Evolutionary conservation across 2,329 filamentous ascomycete species (phyloP).

Genomic region (Alternaria triticina): DNA sequence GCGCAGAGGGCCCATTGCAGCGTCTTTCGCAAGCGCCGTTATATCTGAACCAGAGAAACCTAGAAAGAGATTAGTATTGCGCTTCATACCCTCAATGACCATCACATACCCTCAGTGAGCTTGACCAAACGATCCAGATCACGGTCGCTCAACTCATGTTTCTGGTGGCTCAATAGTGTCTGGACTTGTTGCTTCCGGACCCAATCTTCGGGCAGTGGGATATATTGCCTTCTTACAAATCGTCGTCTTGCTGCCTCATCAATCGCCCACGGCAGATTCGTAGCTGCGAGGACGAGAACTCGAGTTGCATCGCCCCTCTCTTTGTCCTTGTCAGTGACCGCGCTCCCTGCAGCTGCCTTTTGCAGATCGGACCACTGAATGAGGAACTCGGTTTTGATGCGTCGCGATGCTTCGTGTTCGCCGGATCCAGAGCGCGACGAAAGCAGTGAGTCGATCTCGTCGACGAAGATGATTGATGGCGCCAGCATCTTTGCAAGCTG

Average conservation of each 20-base stretch:
- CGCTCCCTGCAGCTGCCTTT: slow-evolving; percentile 85
- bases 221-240: slow-evolving; percentile 94
- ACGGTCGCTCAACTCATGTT: slow-evolving; percentile 73
- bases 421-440: slow-evolving; percentile 78
- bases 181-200: slow-evolving; percentile 81
- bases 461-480: slow-evolving; percentile 96
- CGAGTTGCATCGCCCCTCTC: slow-evolving; percentile 81
- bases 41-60: slow-evolving; percentile 98
- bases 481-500: slow-evolving; percentile 85
- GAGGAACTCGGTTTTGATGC: slow-evolving; percentile 97
- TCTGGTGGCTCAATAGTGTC: slow-evolving; percentile 84
- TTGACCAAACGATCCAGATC: slow-evolving; percentile 78
- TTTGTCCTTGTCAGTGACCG: slow-evolving; percentile 69
- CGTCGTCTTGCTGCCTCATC: slow-evolving; percentile 90
- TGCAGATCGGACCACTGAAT: slow-evolving; percentile 97
- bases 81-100: background rate
- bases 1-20: slow-evolving; percentile 93
- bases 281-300: slow-evolving; percentile 92
- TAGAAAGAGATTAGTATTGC: slow-evolving; percentile 47
- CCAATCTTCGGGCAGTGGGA: slow-evolving; percentile 84
- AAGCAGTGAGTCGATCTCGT: slow-evolving; percentile 94
- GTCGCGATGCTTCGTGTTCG: slow-evolving; percentile 89
- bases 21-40: slow-evolving; percentile 94
- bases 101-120: slow-evolving; percentile 77
- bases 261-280: slow-evolving; percentile 96